Percentiles rank a stretch among this genome's conserved stretches.
Evolutionary conservation across 805 yeast genomes (phyloP).

Genomic region (Schwanniomyces polymorphus): DNA sequence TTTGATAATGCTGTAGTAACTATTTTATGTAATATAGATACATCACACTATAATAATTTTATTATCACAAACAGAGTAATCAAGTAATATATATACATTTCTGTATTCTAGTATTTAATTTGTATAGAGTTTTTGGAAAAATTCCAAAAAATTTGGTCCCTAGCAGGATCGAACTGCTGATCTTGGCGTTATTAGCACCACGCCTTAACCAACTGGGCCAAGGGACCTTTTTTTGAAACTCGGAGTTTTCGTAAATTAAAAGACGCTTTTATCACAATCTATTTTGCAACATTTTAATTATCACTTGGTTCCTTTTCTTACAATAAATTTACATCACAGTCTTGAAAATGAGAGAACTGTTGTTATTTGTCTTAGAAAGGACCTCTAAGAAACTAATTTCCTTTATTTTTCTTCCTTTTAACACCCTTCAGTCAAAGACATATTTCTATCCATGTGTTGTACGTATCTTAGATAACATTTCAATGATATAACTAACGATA

Average conservation of each 20-base stretch:
- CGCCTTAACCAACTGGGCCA: slow-evolving; percentile 57
- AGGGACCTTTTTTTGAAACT: slow-evolving; percentile 34
- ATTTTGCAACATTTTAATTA: too few species aligned
- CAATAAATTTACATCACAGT: too few species aligned
- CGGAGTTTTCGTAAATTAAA: too few species aligned
- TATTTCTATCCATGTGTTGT: slow-evolving; percentile 23
- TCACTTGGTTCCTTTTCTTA: too few species aligned
- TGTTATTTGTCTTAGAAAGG: not conserved
- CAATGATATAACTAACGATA: slow-evolving; percentile 7
- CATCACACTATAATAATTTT: too few species aligned
- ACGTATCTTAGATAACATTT: slow-evolving; percentile 7
- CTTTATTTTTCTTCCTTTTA: slow-evolving; percentile 4
- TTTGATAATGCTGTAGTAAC: too few species aligned
- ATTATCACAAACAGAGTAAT: too few species aligned
- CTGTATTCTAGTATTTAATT: too few species aligned
- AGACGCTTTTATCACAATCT: too few species aligned
- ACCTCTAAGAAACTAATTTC: not conserved
- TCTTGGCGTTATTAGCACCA: slow-evolving; percentile 59
- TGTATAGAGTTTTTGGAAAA: too few species aligned
- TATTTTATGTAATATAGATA: too few species aligned
- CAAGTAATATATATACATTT: too few species aligned
- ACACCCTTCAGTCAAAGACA: slow-evolving; percentile 15
- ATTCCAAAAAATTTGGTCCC: slow-evolving; percentile 62
- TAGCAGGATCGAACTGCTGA: slow-evolving; percentile 89
- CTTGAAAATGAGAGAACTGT: not conserved